These are phyloP conservation scores for Trifolium pratense DNA, from an alignment of 306 rosid genomes.

Conservation along the genomic window DNA sequence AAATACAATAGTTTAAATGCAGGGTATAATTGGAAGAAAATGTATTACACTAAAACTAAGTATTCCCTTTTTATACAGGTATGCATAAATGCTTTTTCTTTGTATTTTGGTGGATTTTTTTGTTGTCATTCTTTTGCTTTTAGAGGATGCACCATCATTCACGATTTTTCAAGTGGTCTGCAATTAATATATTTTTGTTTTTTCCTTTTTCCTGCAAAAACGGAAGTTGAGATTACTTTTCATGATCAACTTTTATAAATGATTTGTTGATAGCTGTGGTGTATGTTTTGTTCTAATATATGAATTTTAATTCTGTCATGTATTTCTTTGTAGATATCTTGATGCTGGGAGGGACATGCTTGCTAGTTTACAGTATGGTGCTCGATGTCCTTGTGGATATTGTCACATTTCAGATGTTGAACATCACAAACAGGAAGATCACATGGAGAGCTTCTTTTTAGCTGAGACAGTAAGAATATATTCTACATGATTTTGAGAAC, in stretches of 20 bases:
- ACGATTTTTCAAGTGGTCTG: conserved; percentile 18
- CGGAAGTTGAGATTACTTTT: conserved; percentile 26
- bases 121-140: conserved; percentile 29
- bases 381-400: conserved; percentile 93
- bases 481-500: conserved; percentile 34
- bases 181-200: not conserved
- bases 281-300: conserved; percentile 24
- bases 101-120: conserved; percentile 3
- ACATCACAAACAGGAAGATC: conserved; percentile 87
- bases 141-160: conserved; percentile 10
- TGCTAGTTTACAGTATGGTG: conserved; percentile 86
- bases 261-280: conserved; percentile 13
- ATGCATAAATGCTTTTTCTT: not conserved
- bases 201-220: not conserved
- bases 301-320: conserved; percentile 26
- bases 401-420: conserved; percentile 98
- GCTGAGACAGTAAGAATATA: conserved; percentile 83
- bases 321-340: conserved; percentile 73
- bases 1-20: too few species aligned
- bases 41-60: too few species aligned
- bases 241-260: conserved; percentile 10
- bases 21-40: too few species aligned
- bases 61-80: too few species aligned
- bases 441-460: conserved; percentile 98
- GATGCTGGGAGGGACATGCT: conserved; percentile 95